These are phyloP conservation scores for Papiliotrema terrestris DNA, from an alignment of 1,284 basidiomycete species.

Conservation along the genomic window DNA sequence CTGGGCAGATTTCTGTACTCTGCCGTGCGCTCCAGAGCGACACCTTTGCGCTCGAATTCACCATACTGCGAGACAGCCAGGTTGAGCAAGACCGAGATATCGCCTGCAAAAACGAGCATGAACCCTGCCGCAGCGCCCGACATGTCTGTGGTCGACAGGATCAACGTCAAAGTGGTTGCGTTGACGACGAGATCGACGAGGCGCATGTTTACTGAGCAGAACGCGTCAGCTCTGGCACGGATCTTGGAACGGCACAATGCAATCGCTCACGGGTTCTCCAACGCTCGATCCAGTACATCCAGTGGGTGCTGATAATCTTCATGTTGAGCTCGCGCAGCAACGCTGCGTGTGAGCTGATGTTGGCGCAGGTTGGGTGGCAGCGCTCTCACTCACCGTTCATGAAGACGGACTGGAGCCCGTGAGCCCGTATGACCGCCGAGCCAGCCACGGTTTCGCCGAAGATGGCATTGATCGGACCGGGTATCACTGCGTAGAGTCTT, in stretches of 20 bases:
- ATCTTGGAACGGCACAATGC: background rate
- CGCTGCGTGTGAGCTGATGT: slow-evolving; percentile 9
- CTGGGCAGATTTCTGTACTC: slow-evolving; percentile 56
- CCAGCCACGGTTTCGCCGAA: slow-evolving; percentile 37
- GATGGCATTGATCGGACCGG: slow-evolving; percentile 33
- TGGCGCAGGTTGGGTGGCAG: background rate
- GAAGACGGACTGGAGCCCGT: slow-evolving; percentile 27
- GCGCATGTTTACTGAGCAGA: slow-evolving; percentile 4
- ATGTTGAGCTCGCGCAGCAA: slow-evolving; percentile 29
- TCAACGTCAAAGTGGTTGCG: slow-evolving; percentile 18
- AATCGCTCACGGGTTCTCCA: slow-evolving; percentile 26
- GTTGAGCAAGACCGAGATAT: slow-evolving; percentile 18
- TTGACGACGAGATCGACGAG: slow-evolving; percentile 19
- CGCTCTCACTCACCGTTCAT: slow-evolving; percentile 25
- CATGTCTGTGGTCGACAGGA: slow-evolving; percentile 18
- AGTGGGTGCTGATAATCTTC: slow-evolving; percentile 15
- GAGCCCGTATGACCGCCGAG: slow-evolving; percentile 33
- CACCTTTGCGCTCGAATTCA: slow-evolving; percentile 43
- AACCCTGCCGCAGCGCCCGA: slow-evolving; percentile 32
- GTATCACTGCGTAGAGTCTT: slow-evolving; percentile 20
- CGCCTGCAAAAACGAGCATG: slow-evolving; percentile 24
- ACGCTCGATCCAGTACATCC: slow-evolving; percentile 15
- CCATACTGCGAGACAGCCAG: slow-evolving; percentile 18
- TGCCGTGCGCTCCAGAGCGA: slow-evolving; percentile 62
- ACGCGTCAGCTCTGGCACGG: background rate